These are phyloP conservation scores for Aegilops bicornis DNA, from an alignment of 176 grass and related monocot species.

Conservation along the genomic window DNA sequence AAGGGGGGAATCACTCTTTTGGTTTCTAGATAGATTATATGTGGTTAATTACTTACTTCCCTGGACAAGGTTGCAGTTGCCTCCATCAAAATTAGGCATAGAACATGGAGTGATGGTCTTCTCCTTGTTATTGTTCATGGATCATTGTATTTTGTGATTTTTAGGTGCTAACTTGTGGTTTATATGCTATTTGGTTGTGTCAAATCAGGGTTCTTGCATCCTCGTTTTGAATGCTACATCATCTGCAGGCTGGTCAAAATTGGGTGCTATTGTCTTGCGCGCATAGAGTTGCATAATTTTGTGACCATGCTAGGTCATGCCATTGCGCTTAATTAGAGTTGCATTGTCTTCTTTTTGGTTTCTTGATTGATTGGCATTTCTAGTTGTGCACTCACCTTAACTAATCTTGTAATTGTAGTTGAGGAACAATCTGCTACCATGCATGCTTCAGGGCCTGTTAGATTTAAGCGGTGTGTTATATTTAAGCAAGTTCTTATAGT, in stretches of 20 bases:
- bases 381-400: not conserved
- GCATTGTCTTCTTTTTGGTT: not conserved
- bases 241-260: not conserved
- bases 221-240: not conserved
- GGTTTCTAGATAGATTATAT: slow-evolving; percentile 46
- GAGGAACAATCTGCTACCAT: not conserved
- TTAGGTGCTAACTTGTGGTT: slow-evolving; percentile 46
- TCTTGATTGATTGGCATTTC: slow-evolving; percentile 16
- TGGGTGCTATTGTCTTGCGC: not conserved
- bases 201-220: slow-evolving; percentile 20
- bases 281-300: not conserved
- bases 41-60: slow-evolving; percentile 39
- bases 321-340: not conserved
- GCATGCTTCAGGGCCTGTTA: not conserved
- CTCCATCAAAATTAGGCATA: slow-evolving; percentile 37
- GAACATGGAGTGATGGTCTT: slow-evolving; percentile 30
- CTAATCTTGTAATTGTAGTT: not conserved
- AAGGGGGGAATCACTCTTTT: slow-evolving; percentile 26
- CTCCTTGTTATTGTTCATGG: slow-evolving; percentile 26
- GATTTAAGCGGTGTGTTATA: not conserved
- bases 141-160: slow-evolving; percentile 25
- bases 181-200: slow-evolving; percentile 44
- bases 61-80: slow-evolving; percentile 35
- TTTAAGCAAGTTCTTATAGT: not conserved
- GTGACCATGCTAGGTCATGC: not conserved